Evolutionary conservation across 805 yeast genomes (phyloP).

Genomic region (Hanseniaspora singularis): DNA sequence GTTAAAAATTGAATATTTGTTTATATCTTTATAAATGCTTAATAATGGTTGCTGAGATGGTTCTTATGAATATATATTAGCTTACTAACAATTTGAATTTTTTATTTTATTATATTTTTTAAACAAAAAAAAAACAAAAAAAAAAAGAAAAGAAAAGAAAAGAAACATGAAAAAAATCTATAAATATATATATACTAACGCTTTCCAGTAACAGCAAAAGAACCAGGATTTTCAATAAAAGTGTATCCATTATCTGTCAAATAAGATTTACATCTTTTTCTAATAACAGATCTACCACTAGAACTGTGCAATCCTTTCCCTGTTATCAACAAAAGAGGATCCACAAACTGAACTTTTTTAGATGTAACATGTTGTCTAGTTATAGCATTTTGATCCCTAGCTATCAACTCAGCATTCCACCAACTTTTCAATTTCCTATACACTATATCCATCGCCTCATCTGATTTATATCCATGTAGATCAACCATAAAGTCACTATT

Average conservation of each 20-base stretch:
- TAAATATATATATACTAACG: not conserved
- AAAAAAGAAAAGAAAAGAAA: too few species aligned
- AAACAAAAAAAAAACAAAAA: too few species aligned
- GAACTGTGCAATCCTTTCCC: constrained; percentile 63
- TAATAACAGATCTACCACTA: constrained; percentile 43
- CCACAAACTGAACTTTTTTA: constrained; percentile 27
- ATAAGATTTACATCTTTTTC: constrained; percentile 32
- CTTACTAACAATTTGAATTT: too few species aligned
- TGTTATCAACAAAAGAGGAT: constrained; percentile 41
- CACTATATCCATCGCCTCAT: constrained; percentile 35
- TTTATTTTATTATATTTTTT: too few species aligned
- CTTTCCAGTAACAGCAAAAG: constrained; percentile 34
- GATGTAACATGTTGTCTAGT: constrained; percentile 23
- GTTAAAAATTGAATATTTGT: too few species aligned
- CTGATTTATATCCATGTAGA: constrained; percentile 43
- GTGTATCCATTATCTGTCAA: constrained; percentile 32
- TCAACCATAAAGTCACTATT: constrained; percentile 34
- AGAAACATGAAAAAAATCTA: too few species aligned
- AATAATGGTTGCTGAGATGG: too few species aligned
- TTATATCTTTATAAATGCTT: too few species aligned
- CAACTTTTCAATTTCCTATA: constrained; percentile 35
- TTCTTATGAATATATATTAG: too few species aligned
- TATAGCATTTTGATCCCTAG: constrained; percentile 29
- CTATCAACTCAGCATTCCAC: constrained; percentile 49
- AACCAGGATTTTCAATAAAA: constrained; percentile 38